Percentiles rank a stretch among this genome's conserved stretches.
Evolutionary conservation across 768 basidiomycete species (phyloP).

Genomic region (Thelephora aurantiotincta): DNA sequence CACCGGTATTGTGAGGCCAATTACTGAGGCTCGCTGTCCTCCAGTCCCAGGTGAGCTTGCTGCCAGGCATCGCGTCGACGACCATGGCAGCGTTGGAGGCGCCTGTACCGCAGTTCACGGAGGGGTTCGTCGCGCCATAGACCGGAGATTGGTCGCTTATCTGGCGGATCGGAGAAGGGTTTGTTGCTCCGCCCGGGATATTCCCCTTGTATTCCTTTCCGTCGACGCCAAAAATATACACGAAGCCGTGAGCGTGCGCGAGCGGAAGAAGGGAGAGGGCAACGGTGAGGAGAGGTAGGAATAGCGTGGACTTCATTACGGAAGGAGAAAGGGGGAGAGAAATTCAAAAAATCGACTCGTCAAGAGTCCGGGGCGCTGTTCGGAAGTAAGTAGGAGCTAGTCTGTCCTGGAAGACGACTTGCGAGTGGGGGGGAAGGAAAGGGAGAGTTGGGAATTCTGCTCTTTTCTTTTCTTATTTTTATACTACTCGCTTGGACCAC

Average conservation of each 20-base stretch:
- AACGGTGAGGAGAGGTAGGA: constrained; percentile 3
- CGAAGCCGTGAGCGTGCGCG: constrained; percentile 29
- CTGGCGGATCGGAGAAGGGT: constrained; percentile 22
- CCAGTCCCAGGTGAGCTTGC: constrained; percentile 38
- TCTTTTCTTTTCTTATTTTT: too few relatives aligned
- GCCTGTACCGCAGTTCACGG: constrained; percentile 43
- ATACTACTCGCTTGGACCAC: too few relatives aligned
- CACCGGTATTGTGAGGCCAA: constrained; percentile 42
- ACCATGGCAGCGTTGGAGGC: constrained; percentile 32
- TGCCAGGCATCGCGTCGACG: constrained; percentile 45
- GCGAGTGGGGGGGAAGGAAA: too few relatives aligned
- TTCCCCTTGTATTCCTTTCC: constrained; percentile 30
- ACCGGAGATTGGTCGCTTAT: constrained; percentile 27
- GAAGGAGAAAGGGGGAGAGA: neutral
- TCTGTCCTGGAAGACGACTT: too few relatives aligned
- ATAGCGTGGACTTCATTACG: neutral
- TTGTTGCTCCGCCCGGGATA: constrained; percentile 12
- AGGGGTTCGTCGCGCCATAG: constrained; percentile 37
- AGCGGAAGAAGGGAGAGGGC: constrained; percentile 10
- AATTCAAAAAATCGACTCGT: neutral
- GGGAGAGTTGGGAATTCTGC: too few relatives aligned
- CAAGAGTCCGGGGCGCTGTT: neutral
- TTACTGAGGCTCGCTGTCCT: neutral
- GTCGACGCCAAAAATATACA: constrained; percentile 27
- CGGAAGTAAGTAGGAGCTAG: neutral